Percentiles rank a stretch among this genome's conserved stretches.
Evolutionary conservation across 2,329 filamentous ascomycete genomes (phyloP).

Genomic region (Curvularia sp.): DNA sequence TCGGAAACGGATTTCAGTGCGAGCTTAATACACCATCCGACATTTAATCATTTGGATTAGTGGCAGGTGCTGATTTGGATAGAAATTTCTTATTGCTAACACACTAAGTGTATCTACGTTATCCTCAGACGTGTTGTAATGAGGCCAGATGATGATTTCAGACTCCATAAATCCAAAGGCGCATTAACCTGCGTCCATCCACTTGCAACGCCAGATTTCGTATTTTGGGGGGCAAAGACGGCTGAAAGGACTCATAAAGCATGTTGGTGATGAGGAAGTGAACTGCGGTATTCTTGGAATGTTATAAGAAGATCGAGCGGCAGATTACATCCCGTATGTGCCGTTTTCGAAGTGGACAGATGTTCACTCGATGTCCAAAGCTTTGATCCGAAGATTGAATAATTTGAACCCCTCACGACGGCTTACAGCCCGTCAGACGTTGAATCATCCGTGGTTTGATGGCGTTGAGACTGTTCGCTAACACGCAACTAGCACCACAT

Average conservation of each 20-base stretch:
- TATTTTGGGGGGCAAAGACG: constrained; percentile 35
- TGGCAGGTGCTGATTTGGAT: too few species aligned
- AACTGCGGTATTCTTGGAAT: constrained; percentile 42
- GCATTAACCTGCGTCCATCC: too few species aligned
- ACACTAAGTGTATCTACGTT: too few species aligned
- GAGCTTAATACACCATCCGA: too few species aligned
- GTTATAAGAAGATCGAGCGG: constrained; percentile 45
- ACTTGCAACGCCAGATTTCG: constrained; percentile 23
- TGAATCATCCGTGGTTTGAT: constrained; percentile 43
- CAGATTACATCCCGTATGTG: too few species aligned
- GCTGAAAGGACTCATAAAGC: constrained; percentile 27
- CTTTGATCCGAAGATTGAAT: constrained; percentile 51
- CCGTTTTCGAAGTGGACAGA: constrained; percentile 6
- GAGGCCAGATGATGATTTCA: too few species aligned
- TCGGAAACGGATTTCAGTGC: too few species aligned
- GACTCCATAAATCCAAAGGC: too few species aligned
- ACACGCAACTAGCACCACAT: background rate
- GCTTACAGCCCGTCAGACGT: constrained; percentile 51
- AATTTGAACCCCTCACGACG: constrained; percentile 36
- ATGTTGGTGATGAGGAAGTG: constrained; percentile 44
- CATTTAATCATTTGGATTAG: too few species aligned
- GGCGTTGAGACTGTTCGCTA: background rate
- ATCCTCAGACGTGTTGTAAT: too few species aligned
- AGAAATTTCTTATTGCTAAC: too few species aligned
- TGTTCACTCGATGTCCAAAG: constrained; percentile 51